These are phyloP conservation scores for Apiospora aurea DNA, from an alignment of 2,329 filamentous ascomycete genomes.

Conservation along the genomic window DNA sequence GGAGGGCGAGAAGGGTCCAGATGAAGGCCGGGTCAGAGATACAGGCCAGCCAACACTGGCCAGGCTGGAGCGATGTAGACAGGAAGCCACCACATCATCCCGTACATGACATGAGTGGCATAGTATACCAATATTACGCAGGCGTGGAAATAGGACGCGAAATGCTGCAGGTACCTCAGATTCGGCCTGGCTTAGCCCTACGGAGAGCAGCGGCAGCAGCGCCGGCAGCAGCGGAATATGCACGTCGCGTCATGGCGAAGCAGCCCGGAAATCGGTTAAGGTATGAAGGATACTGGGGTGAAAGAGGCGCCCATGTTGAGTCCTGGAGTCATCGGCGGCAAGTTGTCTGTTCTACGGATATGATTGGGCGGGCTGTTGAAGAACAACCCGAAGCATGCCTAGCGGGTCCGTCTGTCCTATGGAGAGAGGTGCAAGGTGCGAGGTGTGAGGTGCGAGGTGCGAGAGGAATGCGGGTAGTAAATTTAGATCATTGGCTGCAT, in stretches of 20 bases:
- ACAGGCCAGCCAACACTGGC: constrained; percentile 13
- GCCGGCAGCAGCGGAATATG: not conserved
- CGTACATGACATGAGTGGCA: constrained; percentile 15
- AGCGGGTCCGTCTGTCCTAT: not conserved
- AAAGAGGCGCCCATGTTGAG: not conserved
- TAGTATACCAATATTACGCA: constrained; percentile 11
- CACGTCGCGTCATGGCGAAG: constrained; percentile 28
- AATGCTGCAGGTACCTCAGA: not conserved
- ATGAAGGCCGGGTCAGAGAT: constrained; percentile 2
- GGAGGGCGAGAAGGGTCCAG: constrained; percentile 23
- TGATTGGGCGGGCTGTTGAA: constrained; percentile 16
- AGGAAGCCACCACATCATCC: constrained; percentile 14
- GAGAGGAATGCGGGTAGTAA: constrained; percentile 7
- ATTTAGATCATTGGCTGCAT: constrained; percentile 23
- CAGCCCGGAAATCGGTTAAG: constrained; percentile 12
- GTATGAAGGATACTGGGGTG: not conserved
- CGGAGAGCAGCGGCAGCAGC: constrained; percentile 4
- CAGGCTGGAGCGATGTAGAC: not conserved
- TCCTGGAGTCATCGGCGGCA: constrained; percentile 12
- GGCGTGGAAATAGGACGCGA: not conserved
- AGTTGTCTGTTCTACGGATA: not conserved
- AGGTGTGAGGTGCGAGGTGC: not conserved
- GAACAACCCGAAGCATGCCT: not conserved
- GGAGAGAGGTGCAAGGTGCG: not conserved
- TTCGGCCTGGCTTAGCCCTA: constrained; percentile 3